Evolutionary conservation across 1,284 basidiomycete species (phyloP).

Genomic region (Fistulinella cinereoalba): DNA sequence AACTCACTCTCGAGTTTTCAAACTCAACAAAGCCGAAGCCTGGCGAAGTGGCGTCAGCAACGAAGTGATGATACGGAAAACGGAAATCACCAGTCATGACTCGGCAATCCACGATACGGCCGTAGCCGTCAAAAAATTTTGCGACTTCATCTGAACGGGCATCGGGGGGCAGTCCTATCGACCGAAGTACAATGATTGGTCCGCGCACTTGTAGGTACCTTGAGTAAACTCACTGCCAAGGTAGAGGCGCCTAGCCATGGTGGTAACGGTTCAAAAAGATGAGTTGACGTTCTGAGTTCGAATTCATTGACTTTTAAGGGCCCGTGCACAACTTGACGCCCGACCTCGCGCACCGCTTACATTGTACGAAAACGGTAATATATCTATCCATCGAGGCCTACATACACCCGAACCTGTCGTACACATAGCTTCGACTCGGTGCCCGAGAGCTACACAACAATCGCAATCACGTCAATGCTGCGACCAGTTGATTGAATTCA

Average conservation of each 20-base stretch:
- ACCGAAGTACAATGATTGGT: conserved; percentile 3
- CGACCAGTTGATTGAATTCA: conserved; percentile 91
- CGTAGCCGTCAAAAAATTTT: conserved; percentile 85
- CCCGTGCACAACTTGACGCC: conserved; percentile 33
- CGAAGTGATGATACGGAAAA: background rate
- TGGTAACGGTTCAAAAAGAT: conserved; percentile 44
- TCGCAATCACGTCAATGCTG: conserved; percentile 45
- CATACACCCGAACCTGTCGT: conserved; percentile 5
- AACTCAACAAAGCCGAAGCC: conserved; percentile 96
- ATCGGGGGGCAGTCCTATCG: conserved; percentile 72
- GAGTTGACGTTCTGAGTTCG: conserved; percentile 36
- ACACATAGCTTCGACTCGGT: conserved; percentile 10
- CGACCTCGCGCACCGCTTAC: conserved; percentile 15
- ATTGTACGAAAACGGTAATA: background rate
- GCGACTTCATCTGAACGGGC: conserved; percentile 75
- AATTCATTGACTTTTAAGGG: conserved; percentile 36
- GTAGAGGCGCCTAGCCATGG: conserved; percentile 79
- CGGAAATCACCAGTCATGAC: conserved; percentile 81
- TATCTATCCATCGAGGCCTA: background rate
- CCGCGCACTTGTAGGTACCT: background rate
- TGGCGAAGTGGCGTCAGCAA: conserved; percentile 14
- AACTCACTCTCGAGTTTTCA: conserved; percentile 67
- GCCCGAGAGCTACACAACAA: conserved; percentile 4
- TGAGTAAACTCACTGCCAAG: conserved; percentile 64
- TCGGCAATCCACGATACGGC: conserved; percentile 84